Base-by-base conservation (phyloP, 768 basidiomycete genomes). In the Lactarius hatsudake region DNA sequence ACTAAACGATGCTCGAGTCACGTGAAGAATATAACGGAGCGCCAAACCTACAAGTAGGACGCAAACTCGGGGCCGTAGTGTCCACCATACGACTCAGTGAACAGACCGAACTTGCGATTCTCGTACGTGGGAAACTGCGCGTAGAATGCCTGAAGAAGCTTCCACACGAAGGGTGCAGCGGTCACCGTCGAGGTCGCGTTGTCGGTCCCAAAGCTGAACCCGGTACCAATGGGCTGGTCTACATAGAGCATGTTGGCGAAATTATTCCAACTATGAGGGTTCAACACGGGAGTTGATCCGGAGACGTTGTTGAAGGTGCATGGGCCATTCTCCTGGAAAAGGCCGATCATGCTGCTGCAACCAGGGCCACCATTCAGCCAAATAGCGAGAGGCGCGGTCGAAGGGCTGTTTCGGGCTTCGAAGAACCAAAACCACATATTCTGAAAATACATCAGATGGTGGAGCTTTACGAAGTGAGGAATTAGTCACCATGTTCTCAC, bases 1-100 rank as follows among this genome's bases (percentile, higher is more conserved):
- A 17, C 71, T 71, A 45, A 7, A 34, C 18, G 59, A 60, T 36
- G 12, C 9, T 56, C 10, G 20, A 12, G 15, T 26, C 8, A 23
- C 23, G 5, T 53, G 5, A n/a, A 34, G 20, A 34, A 12, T n/a
- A 13, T 30, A 20, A 13, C 17, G 12, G 56, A 54, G 8, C 1
- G 17, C 34, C 8, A 60, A 30, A 60, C 59, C 18, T 13, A 60
- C 59, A 60, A 63, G 54, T 36, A 40, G 20, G 13, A 60, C 12
- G 58, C 61, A 58, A 73, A 73, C 12, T 63, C 63, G 1, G 73
- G 73, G 3, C 74, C 74, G 43, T 73, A 74, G 53, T 74, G 74
- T 4, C 74, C 74, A 23, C 68, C 65, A 20, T 58, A 66, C 79
- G 83, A 84, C 73, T 85, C 83, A 2, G 83, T 83, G 83, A 84